Conservation (phyloP, 2,329 filamentous ascomycete species). For the Diplodia mutila region DNA sequence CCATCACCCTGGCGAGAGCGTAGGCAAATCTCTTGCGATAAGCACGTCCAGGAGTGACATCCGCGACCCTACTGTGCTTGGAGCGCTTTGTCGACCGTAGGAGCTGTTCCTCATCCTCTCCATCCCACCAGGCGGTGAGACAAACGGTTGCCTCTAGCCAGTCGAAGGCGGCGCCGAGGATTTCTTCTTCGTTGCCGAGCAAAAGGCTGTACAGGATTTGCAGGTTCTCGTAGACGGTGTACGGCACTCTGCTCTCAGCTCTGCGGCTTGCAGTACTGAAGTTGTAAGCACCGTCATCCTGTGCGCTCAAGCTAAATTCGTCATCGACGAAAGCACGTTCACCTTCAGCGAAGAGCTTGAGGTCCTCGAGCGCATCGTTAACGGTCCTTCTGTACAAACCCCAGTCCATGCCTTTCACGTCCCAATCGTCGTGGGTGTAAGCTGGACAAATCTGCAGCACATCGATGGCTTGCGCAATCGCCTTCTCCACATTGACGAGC, state of each 20-base stretch:
- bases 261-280: constrained; percentile 70
- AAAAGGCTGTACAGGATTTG: constrained; percentile 79
- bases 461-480: constrained; percentile 68
- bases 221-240: constrained; percentile 86
- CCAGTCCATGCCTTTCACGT: constrained; percentile 82
- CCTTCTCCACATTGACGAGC: constrained; percentile 76
- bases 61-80: constrained; percentile 50
- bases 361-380: constrained; percentile 67
- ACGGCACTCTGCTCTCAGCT: constrained; percentile 85
- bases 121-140: constrained; percentile 90
- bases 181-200: constrained; percentile 73
- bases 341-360: constrained; percentile 80
- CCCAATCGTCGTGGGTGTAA: constrained; percentile 71
- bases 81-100: constrained; percentile 43
- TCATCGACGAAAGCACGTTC: constrained; percentile 56
- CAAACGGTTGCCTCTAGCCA: constrained; percentile 90
- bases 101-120: constrained; percentile 60
- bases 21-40: constrained; percentile 66
- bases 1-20: constrained; percentile 48
- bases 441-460: constrained; percentile 76
- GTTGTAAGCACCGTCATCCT: constrained; percentile 54
- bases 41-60: constrained; percentile 62
- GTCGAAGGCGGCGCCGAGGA: constrained; percentile 78
- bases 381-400: constrained; percentile 78
- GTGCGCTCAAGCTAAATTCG: constrained; percentile 49